Evolutionary conservation across 805 yeast species (phyloP).

Genomic region (Ogataea trehaloabstinens): DNA sequence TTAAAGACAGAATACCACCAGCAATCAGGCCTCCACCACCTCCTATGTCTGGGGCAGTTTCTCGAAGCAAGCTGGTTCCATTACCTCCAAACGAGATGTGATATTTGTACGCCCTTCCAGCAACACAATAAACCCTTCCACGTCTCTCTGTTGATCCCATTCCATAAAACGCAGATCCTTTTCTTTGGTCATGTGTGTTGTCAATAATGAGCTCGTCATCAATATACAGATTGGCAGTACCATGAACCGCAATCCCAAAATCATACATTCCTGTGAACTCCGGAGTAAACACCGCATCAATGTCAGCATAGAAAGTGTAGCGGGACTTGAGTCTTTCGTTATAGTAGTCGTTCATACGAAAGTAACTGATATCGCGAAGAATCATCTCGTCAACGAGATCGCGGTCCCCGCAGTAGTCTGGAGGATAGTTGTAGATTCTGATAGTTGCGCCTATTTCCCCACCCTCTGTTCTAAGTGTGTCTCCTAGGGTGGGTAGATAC

Average conservation of each 20-base stretch:
- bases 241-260: constrained; percentile 51
- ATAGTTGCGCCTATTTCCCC: constrained; percentile 29
- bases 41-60: constrained; percentile 6
- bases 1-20: constrained; percentile 21
- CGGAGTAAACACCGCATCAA: constrained; percentile 44
- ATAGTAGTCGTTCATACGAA: constrained; percentile 24
- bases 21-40: constrained; percentile 34
- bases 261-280: constrained; percentile 47
- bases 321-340: constrained; percentile 20
- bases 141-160: constrained; percentile 53
- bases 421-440: constrained; percentile 29
- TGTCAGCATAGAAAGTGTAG: constrained; percentile 40
- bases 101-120: constrained; percentile 40
- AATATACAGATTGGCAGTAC: constrained; percentile 54
- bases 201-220: constrained; percentile 54
- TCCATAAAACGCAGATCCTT: constrained; percentile 52
- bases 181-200: constrained; percentile 49
- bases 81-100: constrained; percentile 19
- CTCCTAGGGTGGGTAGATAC: constrained; percentile 17
- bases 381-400: neutral
- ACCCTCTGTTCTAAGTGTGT: constrained; percentile 17
- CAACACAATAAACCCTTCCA: constrained; percentile 36
- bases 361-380: constrained; percentile 1
- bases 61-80: constrained; percentile 29
- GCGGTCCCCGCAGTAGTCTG: constrained; percentile 20